Evolutionary conservation across 441 rosid genomes (phyloP), one percentile per base, ranked within the genome.

Genomic region (Euphorbia schlechtendalii): DNA sequence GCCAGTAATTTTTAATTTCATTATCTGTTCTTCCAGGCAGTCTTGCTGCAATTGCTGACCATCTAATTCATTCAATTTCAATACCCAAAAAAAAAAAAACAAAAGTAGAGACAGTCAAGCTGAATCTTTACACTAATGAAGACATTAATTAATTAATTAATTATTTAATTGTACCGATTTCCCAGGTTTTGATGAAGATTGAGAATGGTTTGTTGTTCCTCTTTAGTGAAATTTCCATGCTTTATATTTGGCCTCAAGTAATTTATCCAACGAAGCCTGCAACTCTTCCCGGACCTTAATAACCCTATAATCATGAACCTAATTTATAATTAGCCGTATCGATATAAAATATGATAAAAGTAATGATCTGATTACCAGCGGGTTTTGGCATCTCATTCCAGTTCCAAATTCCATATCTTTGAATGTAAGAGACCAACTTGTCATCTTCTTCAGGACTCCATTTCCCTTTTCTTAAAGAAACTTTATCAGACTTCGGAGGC

Each of bases 101-200:
- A 43, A 14, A 4, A 10, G 8, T 43, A 43, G 48, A 43, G 17
- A 43, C 9, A 43, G 9, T 46, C 51, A 15, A 46, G 4, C 2
- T 46, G 18, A 17, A n/a, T 46, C 8, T 46, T 46, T 2, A 46
- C 51, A 15, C 51, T 46, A 46, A 46, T 46, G 2, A 46, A 46
- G 51, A 46, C 10, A 17, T 4, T 46, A 46, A 46, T 10, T 10
- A 11, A 43, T 36, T 5, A 5, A 36, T 36, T 36, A 43, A 43
- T 18, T 40, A 40, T 5, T 43, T 24, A 38, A 12, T 13, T 43
- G 12, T 43, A 64, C 67, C 28, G 28, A 55, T 90, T 90, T 34
- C 97, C 97, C 18, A 90, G 78, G 20, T 88, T 88, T 45, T 92
- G 96, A 60, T 90, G 97, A 57, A 90, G 97, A 80, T 86, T 92